Evolutionary conservation across 2,329 filamentous ascomycete species (phyloP).

Genomic region (Fusarium falciforme): DNA sequence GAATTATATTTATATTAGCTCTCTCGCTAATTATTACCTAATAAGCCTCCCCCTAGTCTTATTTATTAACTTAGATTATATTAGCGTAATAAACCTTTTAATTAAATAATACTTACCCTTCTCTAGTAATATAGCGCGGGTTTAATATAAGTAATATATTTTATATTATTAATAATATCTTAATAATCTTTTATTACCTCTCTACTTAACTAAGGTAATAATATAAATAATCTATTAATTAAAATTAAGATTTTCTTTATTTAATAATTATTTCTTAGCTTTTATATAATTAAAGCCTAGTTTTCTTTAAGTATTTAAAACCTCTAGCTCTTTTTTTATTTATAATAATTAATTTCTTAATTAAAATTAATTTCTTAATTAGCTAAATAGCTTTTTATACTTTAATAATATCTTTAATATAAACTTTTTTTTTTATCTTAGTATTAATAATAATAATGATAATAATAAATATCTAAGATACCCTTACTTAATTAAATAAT

Average conservation of each 20-base stretch:
- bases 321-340: no score
- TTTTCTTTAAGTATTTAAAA: no score
- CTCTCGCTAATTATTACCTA: not conserved
- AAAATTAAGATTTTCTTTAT: not conserved
- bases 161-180: not conserved
- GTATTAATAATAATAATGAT: no score
- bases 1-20: not conserved
- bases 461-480: no score
- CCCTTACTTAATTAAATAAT: no score
- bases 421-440: no score
- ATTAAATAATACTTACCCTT: not conserved
- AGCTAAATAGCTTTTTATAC: no score
- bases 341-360: no score
- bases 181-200: not conserved
- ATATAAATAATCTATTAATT: not conserved
- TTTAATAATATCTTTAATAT: no score
- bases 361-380: no score
- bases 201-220: not conserved
- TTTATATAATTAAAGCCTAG: no score
- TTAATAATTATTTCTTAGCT: no score
- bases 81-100: not conserved
- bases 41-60: not conserved
- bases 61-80: not conserved
- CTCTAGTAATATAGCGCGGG: rapidly evolving
- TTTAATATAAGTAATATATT: not conserved